phyloP scores from a whole-genome alignment of 2,329 filamentous ascomycete genomes.

The Raffaelea albimanens region DNA sequence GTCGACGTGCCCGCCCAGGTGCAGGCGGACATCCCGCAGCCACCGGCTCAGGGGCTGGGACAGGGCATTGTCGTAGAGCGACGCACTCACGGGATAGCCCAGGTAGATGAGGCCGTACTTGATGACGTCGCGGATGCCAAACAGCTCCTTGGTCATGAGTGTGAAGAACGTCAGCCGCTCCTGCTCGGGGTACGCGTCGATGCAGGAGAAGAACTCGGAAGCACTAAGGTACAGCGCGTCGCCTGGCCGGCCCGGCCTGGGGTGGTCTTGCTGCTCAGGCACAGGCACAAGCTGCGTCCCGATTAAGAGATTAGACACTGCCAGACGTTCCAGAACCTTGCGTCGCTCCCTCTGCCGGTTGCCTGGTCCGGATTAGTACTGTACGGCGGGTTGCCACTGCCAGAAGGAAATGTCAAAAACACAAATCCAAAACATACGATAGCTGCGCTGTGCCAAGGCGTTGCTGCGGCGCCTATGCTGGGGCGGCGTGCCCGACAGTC shows the following conservation, averaged over 20 bases:
- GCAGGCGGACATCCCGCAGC: neutral
- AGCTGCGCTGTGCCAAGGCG: constrained; percentile 6
- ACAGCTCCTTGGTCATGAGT: constrained; percentile 3
- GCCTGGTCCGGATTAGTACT: neutral
- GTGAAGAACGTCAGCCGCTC: constrained; percentile 2
- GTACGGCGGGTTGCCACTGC: too few relatives aligned
- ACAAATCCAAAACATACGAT: constrained; percentile 2
- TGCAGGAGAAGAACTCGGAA: constrained; percentile 1
- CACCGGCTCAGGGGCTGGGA: constrained; percentile 2
- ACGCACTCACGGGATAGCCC: constrained; percentile 2
- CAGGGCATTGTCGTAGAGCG: constrained; percentile 1
- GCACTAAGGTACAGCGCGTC: neutral
- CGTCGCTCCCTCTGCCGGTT: constrained; percentile 1
- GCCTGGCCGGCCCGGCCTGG: neutral
- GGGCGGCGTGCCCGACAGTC: neutral
- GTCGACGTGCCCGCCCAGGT: neutral
- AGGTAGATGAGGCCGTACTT: constrained; percentile 8
- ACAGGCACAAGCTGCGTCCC: neutral
- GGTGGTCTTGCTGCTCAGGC: neutral
- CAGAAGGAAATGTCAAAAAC: too few relatives aligned
- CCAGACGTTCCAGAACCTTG: neutral
- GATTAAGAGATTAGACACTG: neutral
- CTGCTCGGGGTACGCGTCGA: neutral
- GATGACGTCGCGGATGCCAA: constrained; percentile 6
- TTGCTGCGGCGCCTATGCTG: constrained; percentile 4